A percentile compares a stretch with the other conserved stretches of the same genome.
phyloP scores from a whole-genome alignment of 2,329 filamentous ascomycete species.

The Arthrobotrys pseudoclavata region DNA sequence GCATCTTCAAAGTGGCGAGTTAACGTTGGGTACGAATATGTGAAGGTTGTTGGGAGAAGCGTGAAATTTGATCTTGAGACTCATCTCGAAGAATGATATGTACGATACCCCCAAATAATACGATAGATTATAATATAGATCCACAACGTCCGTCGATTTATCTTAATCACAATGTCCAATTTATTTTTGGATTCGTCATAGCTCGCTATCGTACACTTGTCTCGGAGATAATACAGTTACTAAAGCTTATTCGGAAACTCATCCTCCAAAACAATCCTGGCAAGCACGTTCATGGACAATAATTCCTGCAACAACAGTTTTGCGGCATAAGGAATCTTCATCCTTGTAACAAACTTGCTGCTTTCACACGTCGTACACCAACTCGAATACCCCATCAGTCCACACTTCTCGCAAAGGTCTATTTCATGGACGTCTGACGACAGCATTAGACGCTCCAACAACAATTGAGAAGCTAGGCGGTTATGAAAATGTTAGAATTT shows the following conservation, averaged over 20 bases:
- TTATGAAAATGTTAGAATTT: constrained; percentile 14
- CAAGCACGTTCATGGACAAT: constrained; percentile 98
- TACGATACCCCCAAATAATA: constrained; percentile 12
- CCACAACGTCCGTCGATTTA: neutral
- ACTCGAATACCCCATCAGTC: constrained; percentile 93
- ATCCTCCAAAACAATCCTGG: constrained; percentile 88
- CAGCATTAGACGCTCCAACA: constrained; percentile 94
- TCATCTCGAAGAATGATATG: constrained; percentile 75
- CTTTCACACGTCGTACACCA: constrained; percentile 95
- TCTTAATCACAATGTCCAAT: neutral
- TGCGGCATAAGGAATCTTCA: constrained; percentile 97
- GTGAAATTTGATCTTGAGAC: constrained; percentile 84
- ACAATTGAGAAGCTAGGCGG: constrained; percentile 79
- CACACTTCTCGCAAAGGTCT: constrained; percentile 93
- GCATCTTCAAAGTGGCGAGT: constrained; percentile 80
- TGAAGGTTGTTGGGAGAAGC: constrained; percentile 77
- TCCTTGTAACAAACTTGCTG: constrained; percentile 84
- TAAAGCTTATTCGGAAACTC: constrained; percentile 73
- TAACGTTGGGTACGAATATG: constrained; percentile 82
- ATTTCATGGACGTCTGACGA: constrained; percentile 90
- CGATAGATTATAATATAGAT: neutral
- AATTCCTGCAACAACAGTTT: constrained; percentile 96
- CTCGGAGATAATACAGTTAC: neutral
- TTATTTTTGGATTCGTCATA: neutral
- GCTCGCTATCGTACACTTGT: constrained; percentile 12